Base-by-base conservation (phyloP, 2,329 filamentous ascomycete genomes). In the Talaromyces marneffei region DNA sequence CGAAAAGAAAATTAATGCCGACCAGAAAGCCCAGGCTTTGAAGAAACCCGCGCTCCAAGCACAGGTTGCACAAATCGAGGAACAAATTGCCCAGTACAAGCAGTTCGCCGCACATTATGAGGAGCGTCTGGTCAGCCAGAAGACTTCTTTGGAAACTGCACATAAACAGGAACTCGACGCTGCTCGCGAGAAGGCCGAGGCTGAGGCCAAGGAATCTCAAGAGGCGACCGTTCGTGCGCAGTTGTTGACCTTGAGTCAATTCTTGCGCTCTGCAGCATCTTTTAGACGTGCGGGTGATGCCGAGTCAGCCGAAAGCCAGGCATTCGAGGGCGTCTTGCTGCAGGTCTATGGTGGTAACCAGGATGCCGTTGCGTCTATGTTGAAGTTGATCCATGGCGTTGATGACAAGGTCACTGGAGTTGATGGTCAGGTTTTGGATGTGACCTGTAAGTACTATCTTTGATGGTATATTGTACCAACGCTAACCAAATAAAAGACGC, bases 311-410 rank as follows among this genome's bases (percentile, higher is more conserved):
- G 83, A 87, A 67, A 83, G 78, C 66, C 83, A 80, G 69, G 85
- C 84, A 16, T 87, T 87, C 64, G 85, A 88, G 74, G 85, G 84
- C 62, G 84, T 83, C 10, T 73, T 88, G 61, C 78, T 85, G 63
- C 78, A 85, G 67, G 83, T 87, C 33, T 88, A 88, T 66, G 85
- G 84, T 64, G 85, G 85, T 42, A 84, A 85, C 62, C 75, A 80
- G 46, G 77, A 80, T 65, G 84, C 85, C 33, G 83, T 88, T 12
- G 76, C 77, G 31, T 81, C 83, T 2, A 83, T 85, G 66, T 72
- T 85, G 69, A 87, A 82, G 72, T 73, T 88, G 63, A 84, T 87
- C 64, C 77, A 85, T 42, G 85, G 85, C 33, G 73, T 78, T 20
- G 80, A 84, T 44, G 85, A 87, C 62, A 81, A 79, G 63, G 80